Conservation (phyloP, 1,284 basidiomycete species). For the Puccinia polysora region DNA sequence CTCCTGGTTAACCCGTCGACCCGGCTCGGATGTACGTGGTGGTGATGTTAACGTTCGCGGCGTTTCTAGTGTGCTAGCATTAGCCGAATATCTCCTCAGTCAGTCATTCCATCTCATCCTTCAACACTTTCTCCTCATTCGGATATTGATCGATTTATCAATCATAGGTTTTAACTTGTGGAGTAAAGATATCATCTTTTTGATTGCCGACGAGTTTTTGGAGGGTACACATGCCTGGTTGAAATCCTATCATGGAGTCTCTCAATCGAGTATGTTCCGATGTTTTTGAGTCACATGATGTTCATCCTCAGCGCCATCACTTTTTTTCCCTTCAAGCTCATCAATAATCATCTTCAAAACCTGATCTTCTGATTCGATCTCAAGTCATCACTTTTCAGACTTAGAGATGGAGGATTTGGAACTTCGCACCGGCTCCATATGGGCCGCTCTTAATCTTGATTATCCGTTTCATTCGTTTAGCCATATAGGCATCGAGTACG, state of each 20-base stretch:
- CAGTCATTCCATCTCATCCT: slow-evolving; percentile 47
- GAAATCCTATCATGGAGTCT: slow-evolving; percentile 68
- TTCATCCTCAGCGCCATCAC: not conserved
- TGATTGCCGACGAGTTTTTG: slow-evolving; percentile 80
- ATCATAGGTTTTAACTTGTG: slow-evolving; percentile 74
- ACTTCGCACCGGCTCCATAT: slow-evolving; percentile 70
- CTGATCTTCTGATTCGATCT: slow-evolving; percentile 1
- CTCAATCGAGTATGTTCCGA: slow-evolving; percentile 62
- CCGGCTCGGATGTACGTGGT: slow-evolving; percentile 48
- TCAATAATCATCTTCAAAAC: not conserved
- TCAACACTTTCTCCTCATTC: not conserved
- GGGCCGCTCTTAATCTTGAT: slow-evolving; percentile 91
- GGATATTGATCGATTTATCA: not conserved
- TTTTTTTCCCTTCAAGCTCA: not conserved
- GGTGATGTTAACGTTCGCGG: slow-evolving; percentile 75
- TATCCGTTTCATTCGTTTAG: slow-evolving; percentile 96
- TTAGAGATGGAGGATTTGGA: slow-evolving; percentile 63
- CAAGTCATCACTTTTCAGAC: slow-evolving; percentile 56
- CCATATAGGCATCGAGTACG: slow-evolving; percentile 83
- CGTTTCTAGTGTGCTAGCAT: slow-evolving; percentile 70
- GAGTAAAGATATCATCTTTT: slow-evolving; percentile 88
- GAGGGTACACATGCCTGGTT: slow-evolving; percentile 92
- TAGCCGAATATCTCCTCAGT: slow-evolving; percentile 80
- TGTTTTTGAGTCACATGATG: not conserved
- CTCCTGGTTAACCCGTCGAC: slow-evolving; percentile 68